Percentiles rank a stretch among this genome's conserved stretches.
phyloP scores from a whole-genome alignment of 495 filamentous ascomycete species.

The Penicillium nucicola region DNA sequence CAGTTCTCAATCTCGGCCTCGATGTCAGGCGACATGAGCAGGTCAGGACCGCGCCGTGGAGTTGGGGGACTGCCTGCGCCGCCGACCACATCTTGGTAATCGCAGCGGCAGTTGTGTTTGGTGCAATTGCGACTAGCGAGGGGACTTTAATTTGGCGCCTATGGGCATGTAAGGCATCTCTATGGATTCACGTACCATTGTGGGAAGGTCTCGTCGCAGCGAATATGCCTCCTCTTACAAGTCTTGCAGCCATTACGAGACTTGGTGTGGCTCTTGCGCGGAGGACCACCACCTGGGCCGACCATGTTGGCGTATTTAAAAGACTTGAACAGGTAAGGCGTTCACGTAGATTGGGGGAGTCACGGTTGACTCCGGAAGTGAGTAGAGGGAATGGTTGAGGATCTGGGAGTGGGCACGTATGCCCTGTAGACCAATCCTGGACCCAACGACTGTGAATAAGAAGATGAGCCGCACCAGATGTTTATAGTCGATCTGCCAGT shows the following conservation, averaged over 20 bases:
- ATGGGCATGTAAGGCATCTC: no score
- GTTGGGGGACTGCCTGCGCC: conserved; percentile 61
- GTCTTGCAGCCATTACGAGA: conserved; percentile 96
- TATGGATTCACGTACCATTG: conserved; percentile 70
- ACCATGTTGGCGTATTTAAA: conserved; percentile 32
- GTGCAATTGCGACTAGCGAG: conserved; percentile 84
- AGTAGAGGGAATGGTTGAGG: neutral
- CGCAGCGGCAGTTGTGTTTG: conserved; percentile 96
- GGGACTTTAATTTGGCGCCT: neutral
- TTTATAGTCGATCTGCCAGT: conserved; percentile 9
- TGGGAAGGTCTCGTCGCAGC: conserved; percentile 95
- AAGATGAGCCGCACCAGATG: neutral
- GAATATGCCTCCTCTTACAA: conserved; percentile 95
- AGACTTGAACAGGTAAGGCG: neutral
- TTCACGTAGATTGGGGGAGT: neutral
- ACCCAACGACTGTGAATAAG: neutral
- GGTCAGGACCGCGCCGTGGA: conserved; percentile 69
- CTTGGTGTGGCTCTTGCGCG: conserved; percentile 86
- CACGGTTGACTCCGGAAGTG: neutral
- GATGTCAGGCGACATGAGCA: conserved; percentile 78
- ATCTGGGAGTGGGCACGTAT: neutral
- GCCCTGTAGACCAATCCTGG: neutral
- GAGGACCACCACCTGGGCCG: conserved; percentile 51
- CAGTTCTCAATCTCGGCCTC: conserved; percentile 79
- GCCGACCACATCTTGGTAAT: conserved; percentile 80